A percentile compares a stretch with the other conserved stretches of the same genome.
phyloP scores from a whole-genome alignment of 2,329 filamentous ascomycete genomes.

The Penicillium sp. region DNA sequence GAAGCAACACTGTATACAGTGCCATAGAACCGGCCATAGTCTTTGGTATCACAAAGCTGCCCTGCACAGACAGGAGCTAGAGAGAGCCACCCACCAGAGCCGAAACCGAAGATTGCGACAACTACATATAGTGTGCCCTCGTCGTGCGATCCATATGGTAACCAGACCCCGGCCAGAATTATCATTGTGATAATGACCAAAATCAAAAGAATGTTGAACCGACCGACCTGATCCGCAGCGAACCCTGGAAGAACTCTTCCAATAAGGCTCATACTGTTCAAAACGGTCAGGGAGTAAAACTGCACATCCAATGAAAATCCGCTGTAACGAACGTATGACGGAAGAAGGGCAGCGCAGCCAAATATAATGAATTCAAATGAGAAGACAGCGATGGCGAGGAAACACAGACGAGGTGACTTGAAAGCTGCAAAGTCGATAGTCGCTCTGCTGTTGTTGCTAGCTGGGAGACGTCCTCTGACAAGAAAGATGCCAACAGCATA shows the following conservation, averaged over 20 bases:
- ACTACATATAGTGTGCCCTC: conserved; percentile 47
- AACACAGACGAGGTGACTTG: conserved; percentile 42
- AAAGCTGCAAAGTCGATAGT: conserved; percentile 47
- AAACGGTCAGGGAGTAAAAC: conserved; percentile 48
- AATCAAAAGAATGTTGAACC: conserved; percentile 48
- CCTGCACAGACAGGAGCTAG: conserved; percentile 49
- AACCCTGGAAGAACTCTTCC: conserved; percentile 49
- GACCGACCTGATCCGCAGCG: conserved; percentile 45
- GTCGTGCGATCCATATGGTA: conserved; percentile 47
- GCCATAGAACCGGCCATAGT: conserved; percentile 51
- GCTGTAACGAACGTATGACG: conserved; percentile 46
- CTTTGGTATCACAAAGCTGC: conserved; percentile 49
- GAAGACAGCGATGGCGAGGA: conserved; percentile 47
- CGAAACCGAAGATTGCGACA: conserved; percentile 52
- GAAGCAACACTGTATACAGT: conserved; percentile 51
- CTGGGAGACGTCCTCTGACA: conserved; percentile 37
- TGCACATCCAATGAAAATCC: conserved; percentile 42
- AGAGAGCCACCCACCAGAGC: conserved; percentile 51
- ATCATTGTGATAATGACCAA: conserved; percentile 41
- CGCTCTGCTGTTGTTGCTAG: conserved; percentile 25
- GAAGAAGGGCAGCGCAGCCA: conserved; percentile 49
- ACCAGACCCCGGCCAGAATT: conserved; percentile 46
- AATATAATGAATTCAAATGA: conserved; percentile 53
- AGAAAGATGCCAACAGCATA: conserved; percentile 33
- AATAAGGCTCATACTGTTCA: conserved; percentile 47